Evolutionary conservation across 345 rosid species (phyloP).

Genomic region (Trapa incisa): DNA sequence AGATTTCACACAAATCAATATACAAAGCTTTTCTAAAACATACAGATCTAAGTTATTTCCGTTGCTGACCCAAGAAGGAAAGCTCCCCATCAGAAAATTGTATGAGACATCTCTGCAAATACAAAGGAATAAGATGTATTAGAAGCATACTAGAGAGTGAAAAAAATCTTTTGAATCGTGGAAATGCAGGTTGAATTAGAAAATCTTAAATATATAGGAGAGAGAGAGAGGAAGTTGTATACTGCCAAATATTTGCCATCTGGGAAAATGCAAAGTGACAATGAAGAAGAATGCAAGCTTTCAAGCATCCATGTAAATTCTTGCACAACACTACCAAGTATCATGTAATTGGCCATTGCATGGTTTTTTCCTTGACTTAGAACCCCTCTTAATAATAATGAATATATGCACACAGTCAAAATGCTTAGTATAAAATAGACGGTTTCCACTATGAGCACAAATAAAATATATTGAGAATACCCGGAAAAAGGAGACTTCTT

Average conservation of each 20-base stretch:
- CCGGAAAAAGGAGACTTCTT: background rate
- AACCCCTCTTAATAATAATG: no score
- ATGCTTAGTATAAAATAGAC: background rate
- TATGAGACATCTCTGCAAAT: slow-evolving; percentile 63
- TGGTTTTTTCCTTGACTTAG: background rate
- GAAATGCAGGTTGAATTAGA: no score
- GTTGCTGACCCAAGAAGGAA: slow-evolving; percentile 57
- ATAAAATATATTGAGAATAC: background rate
- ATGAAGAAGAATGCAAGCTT: no score
- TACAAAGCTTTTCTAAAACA: slow-evolving; percentile 5
- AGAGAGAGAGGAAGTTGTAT: no score
- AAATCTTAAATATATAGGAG: no score
- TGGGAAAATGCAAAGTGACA: no score
- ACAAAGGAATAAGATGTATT: background rate
- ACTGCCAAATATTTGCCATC: no score
- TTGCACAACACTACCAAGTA: no score
- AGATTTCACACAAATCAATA: background rate
- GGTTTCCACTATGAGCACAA: background rate
- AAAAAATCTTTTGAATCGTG: background rate
- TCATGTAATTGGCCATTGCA: background rate
- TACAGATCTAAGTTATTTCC: slow-evolving; percentile 34
- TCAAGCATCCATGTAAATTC: background rate
- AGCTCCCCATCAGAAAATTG: slow-evolving; percentile 49
- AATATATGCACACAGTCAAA: background rate
- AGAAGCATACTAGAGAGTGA: background rate